Evolutionary conservation across 257 asterid genomes (phyloP).

Genomic region (Solanum acaule): DNA sequence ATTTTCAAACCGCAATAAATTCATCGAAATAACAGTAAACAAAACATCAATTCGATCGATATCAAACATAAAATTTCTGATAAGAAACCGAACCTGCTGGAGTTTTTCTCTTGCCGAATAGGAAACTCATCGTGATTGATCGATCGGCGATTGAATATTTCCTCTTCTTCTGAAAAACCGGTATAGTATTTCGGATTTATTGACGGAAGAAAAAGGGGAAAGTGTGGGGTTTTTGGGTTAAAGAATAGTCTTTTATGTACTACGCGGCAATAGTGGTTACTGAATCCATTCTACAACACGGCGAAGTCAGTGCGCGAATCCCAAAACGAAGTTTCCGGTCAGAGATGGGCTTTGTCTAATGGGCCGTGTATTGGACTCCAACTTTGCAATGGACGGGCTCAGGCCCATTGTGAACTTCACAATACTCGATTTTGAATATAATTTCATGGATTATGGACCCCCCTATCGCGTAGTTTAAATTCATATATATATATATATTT

Average conservation of each 20-base stretch:
- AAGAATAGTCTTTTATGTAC: background rate
- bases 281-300: background rate
- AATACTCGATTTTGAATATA: background rate
- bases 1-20: background rate
- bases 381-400: background rate
- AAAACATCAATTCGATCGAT: background rate
- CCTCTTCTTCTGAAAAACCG: background rate
- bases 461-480: too few relatives aligned
- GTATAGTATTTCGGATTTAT: background rate
- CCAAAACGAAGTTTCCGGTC: background rate
- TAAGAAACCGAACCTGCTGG: slow-evolving; percentile 62
- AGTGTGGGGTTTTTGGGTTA: background rate
- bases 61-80: background rate
- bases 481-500: too few relatives aligned
- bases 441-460: too few relatives aligned
- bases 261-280: background rate
- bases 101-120: slow-evolving; percentile 84
- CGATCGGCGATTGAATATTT: background rate
- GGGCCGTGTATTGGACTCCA: background rate
- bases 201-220: background rate
- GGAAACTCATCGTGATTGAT: slow-evolving; percentile 64
- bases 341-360: background rate
- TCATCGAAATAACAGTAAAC: background rate
- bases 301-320: background rate
- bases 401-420: background rate